A percentile compares a stretch with the other conserved stretches of the same genome.
Conservation (phyloP, 2,329 filamentous ascomycete genomes). For the Pseudocercospora macadamiae region DNA sequence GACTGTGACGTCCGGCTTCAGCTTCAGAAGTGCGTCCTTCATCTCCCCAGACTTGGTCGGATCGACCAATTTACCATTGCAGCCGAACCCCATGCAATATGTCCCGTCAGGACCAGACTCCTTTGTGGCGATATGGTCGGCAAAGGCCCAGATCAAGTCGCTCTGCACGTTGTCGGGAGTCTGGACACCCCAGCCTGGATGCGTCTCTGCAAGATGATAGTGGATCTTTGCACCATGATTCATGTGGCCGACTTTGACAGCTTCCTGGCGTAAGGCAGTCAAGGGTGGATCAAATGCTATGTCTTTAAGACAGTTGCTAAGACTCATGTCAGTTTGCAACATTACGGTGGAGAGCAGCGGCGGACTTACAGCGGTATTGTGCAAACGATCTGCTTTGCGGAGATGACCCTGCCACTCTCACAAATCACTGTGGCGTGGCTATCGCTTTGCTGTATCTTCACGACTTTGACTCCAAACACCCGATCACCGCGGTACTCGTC, state of each 20-base stretch:
- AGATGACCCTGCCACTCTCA: background rate
- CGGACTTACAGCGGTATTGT: constrained; percentile 25
- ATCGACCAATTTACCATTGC: constrained; percentile 11
- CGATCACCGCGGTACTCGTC: constrained; percentile 6
- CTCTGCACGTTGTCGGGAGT: background rate
- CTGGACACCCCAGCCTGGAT: constrained; percentile 2
- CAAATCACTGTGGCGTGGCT: background rate
- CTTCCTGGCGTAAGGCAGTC: constrained; percentile 28
- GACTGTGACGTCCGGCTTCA: constrained; percentile 6
- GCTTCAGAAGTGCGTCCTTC: background rate
- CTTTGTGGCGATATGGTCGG: constrained; percentile 14
- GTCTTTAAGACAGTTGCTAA: constrained; percentile 19
- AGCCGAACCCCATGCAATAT: constrained; percentile 16
- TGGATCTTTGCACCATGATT: constrained; percentile 39
- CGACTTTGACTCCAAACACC: background rate
- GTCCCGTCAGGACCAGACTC: background rate
- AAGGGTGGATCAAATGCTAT: constrained; percentile 37
- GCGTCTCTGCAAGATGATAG: constrained; percentile 11
- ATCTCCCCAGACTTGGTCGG: constrained; percentile 1
- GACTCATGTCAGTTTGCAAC: background rate
- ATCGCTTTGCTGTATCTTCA: background rate
- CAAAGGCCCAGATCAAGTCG: constrained; percentile 12
- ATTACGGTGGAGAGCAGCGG: too few relatives aligned
- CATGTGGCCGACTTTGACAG: constrained; percentile 32
- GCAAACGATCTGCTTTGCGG: constrained; percentile 22